Base-by-base conservation (phyloP, 2,329 filamentous ascomycete genomes). In the Hypoxylon sp. region DNA sequence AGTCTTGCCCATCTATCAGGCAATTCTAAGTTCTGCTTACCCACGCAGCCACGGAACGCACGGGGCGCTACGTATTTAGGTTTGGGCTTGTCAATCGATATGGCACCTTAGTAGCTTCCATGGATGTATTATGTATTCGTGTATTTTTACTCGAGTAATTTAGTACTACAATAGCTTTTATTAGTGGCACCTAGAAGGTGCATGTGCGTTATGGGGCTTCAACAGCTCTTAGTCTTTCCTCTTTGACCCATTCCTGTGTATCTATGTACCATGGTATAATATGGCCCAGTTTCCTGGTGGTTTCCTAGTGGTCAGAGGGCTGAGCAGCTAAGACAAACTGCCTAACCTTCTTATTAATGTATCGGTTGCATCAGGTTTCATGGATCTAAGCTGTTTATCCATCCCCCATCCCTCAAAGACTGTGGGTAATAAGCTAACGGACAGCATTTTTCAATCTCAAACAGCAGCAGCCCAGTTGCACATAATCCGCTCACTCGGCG, bases 331-430 rank as follows among this genome's bases (percentile, higher is more conserved):
- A 50, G 50, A 50, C 50, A 46, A 46, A 51, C 33, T 22, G 30
- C 25, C 25, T 27, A 27, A 27, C 27, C 20, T 50, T 20, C 35
- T 42, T 49, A 42, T 22, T 48, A 57, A 64, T 68, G 57, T 54
- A 50, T 68, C 60, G 60, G 66, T 60, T 69, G 37, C 69, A 71
- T 66, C 63, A 61, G 59, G 57, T 66, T 61, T 64, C 63, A 69
- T 64, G 59, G 64, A 59, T 69, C 63, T 61, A 48, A 64, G 57
- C 60, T 65, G 54, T 71, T 68, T 62, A 66, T 48, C 33, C 31
- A 33, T 33, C 31, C 54, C 54, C 53, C 54, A 63, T 58, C 59
- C 56, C 42, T 64, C 56, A 20, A 5, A 60, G 44, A 59, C 67
- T 64, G 54, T 69, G 68, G 61, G 53, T 65, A 68, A 60, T 58